These are phyloP conservation scores for Lactarius akahatsu DNA, from an alignment of 768 basidiomycete genomes.

Conservation along the genomic window DNA sequence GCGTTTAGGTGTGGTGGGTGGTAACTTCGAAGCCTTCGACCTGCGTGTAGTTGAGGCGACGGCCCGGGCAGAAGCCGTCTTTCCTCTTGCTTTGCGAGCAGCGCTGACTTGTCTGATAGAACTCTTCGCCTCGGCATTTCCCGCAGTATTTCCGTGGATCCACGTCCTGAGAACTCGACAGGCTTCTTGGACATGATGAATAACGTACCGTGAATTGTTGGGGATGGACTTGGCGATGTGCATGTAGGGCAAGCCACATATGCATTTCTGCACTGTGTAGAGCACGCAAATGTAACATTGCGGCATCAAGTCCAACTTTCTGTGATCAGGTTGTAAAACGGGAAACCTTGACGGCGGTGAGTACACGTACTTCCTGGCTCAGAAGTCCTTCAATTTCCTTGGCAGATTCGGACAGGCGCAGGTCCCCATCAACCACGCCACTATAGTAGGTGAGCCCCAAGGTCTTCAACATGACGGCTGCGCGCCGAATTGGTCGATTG, in stretches of 20 bases:
- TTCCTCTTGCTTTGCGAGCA: conserved; percentile 25
- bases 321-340: conserved; percentile 21
- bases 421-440: conserved; percentile 25
- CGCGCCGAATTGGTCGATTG: conserved; percentile 56
- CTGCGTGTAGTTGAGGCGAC: conserved; percentile 20
- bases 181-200: conserved; percentile 54
- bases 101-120: conserved; percentile 19
- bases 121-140: conserved; percentile 13
- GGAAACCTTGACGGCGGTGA: background rate
- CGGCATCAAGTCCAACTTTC: conserved; percentile 35
- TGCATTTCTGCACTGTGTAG: conserved; percentile 58
- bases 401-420: conserved; percentile 10
- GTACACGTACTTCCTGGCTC: conserved; percentile 35
- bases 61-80: conserved; percentile 26
- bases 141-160: conserved; percentile 29
- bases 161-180: conserved; percentile 47
- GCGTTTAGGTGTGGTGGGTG: conserved; percentile 45
- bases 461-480: conserved; percentile 53
- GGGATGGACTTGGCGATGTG: conserved; percentile 53
- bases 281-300: conserved; percentile 34
- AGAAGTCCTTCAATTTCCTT: conserved; percentile 38
- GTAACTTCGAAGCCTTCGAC: conserved; percentile 13
- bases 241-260: conserved; percentile 70
- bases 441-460: conserved; percentile 54
- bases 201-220: conserved; percentile 47